Conservation (phyloP, 2,329 filamentous ascomycete species). For the Botrytis aclada region DNA sequence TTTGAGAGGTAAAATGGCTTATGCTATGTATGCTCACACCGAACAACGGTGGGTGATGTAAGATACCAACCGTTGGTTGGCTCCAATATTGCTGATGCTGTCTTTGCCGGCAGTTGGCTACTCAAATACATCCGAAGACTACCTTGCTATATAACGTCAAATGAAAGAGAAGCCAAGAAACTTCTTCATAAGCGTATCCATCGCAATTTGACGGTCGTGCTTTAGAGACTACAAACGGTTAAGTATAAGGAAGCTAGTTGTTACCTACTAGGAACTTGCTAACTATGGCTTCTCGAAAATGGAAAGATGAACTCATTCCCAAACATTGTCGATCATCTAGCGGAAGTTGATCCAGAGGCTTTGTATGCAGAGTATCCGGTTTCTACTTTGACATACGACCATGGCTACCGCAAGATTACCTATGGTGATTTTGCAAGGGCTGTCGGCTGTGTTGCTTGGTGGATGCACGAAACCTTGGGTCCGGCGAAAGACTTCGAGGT, state of each 20-base stretch:
- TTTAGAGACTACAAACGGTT: not conserved
- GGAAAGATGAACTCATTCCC: not conserved
- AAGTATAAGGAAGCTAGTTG: not conserved
- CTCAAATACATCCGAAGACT: not conserved
- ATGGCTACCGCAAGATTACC: slow-evolving; percentile 20
- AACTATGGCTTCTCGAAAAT: not conserved
- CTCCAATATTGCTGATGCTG: not conserved
- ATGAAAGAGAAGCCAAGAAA: not conserved
- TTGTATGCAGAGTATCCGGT: slow-evolving; percentile 11
- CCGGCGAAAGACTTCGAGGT: slow-evolving; percentile 37
- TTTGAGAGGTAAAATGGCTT: not conserved
- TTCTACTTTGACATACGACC: not conserved
- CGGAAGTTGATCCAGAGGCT: not conserved
- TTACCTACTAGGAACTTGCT: not conserved
- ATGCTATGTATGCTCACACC: not conserved
- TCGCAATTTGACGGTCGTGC: not conserved
- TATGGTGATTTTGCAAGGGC: slow-evolving; percentile 25
- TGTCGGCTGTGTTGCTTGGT: slow-evolving; percentile 25
- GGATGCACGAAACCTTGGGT: slow-evolving; percentile 20
- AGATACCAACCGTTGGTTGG: not conserved
- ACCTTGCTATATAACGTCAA: not conserved
- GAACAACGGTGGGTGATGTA: not conserved
- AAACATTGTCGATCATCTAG: not conserved
- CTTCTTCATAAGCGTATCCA: not conserved
- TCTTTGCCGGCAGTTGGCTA: not conserved